Evolutionary conservation across 305 asterid species (phyloP).

Genomic region (Fraxinus dipetala): DNA sequence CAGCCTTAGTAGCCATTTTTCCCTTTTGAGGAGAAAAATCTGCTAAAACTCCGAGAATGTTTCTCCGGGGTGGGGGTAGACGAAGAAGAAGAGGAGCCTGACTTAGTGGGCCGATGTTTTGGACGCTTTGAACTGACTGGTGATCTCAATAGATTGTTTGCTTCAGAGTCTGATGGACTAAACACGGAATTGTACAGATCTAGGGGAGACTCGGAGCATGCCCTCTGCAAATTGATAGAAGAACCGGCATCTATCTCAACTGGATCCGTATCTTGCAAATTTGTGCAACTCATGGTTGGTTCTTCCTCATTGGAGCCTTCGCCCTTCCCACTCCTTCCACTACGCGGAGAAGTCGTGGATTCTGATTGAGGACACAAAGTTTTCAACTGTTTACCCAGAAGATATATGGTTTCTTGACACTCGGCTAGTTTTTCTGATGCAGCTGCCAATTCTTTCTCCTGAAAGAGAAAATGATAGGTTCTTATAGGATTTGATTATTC

Average conservation of each 20-base stretch:
- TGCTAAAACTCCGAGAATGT: slow-evolving; percentile 72
- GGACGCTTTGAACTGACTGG: slow-evolving; percentile 51
- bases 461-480: slow-evolving; percentile 19
- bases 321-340: slow-evolving; percentile 36
- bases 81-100: slow-evolving; percentile 61
- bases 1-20: slow-evolving; percentile 40
- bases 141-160: slow-evolving; percentile 51
- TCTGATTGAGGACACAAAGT: slow-evolving; percentile 69
- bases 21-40: slow-evolving; percentile 82
- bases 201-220: slow-evolving; percentile 60
- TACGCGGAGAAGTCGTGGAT: slow-evolving; percentile 31
- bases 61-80: slow-evolving; percentile 78
- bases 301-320: slow-evolving; percentile 47
- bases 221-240: slow-evolving; percentile 39
- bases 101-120: slow-evolving; percentile 60
- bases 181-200: slow-evolving; percentile 37
- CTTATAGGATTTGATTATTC: not conserved
- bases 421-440: slow-evolving; percentile 92
- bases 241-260: slow-evolving; percentile 42
- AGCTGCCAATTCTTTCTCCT: slow-evolving; percentile 80
- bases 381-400: slow-evolving; percentile 83
- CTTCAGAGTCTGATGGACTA: slow-evolving; percentile 62
- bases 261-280: slow-evolving; percentile 49
- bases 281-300: slow-evolving; percentile 49
- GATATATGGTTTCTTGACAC: slow-evolving; percentile 89